phyloP scores from a whole-genome alignment of 768 basidiomycete species.

The Boletus sp. region DNA sequence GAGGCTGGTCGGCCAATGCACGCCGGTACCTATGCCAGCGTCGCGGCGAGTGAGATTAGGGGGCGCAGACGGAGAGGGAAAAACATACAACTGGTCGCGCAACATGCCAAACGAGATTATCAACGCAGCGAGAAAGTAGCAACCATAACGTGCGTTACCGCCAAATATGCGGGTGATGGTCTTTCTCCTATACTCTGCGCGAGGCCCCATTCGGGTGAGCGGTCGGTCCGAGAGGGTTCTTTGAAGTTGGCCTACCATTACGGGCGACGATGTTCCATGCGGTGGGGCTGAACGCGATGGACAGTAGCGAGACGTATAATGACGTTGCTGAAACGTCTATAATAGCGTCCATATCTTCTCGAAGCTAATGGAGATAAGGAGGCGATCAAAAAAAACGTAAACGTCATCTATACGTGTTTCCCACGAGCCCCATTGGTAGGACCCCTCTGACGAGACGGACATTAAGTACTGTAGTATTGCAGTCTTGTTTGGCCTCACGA shows the following conservation, averaged over 20 bases:
- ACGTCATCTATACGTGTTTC: constrained; percentile 4
- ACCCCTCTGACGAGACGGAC: no score
- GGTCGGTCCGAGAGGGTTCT: neutral
- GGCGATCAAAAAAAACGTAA: neutral
- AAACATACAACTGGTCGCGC: constrained; percentile 78
- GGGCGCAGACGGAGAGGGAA: no score
- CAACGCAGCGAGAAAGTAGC: constrained; percentile 80
- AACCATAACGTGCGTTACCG: constrained; percentile 70
- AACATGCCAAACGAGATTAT: constrained; percentile 87
- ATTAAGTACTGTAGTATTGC: no score
- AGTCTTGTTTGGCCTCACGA: neutral
- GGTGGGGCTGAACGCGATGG: constrained; percentile 87
- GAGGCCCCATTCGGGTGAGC: neutral
- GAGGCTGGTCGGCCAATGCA: constrained; percentile 78
- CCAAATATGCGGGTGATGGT: constrained; percentile 83
- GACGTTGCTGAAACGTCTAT: constrained; percentile 67
- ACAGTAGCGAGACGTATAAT: constrained; percentile 59
- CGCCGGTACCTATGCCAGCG: constrained; percentile 57
- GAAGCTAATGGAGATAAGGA: neutral
- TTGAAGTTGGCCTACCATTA: constrained; percentile 59
- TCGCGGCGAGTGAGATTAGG: neutral
- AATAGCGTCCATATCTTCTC: constrained; percentile 23
- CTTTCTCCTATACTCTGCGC: constrained; percentile 75
- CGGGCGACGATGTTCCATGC: constrained; percentile 96
- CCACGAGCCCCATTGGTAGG: neutral